phyloP scores from a whole-genome alignment of 768 basidiomycete species.

The Pisolithus sp. region DNA sequence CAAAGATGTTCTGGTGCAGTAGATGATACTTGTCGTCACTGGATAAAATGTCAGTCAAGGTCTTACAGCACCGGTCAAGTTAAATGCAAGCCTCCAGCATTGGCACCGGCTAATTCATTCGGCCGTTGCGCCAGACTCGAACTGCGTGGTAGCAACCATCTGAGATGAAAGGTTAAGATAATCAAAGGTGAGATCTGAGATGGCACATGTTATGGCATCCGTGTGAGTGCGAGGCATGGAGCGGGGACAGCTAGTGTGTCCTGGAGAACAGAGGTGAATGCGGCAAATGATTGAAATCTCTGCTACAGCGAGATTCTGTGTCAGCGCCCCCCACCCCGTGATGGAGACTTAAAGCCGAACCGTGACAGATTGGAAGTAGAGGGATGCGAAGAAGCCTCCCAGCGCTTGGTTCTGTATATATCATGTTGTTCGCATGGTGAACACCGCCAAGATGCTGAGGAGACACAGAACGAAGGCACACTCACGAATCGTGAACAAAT shows the following conservation, averaged over 20 bases:
- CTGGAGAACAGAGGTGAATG: conserved; percentile 17
- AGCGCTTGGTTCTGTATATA: conserved; percentile 52
- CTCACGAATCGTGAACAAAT: conserved; percentile 58
- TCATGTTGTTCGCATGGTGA: conserved; percentile 37
- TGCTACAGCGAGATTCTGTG: conserved; percentile 11
- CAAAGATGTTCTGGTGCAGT: conserved; percentile 78
- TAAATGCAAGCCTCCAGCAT: conserved; percentile 65
- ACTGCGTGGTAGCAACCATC: conserved; percentile 31
- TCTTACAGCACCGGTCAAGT: not conserved
- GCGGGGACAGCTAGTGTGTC: conserved; percentile 13
- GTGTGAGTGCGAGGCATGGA: conserved; percentile 28
- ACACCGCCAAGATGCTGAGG: not conserved
- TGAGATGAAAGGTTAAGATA: conserved; percentile 4
- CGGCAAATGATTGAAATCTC: conserved; percentile 8
- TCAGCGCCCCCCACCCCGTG: conserved; percentile 12
- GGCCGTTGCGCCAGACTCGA: conserved; percentile 73
- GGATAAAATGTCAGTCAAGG: conserved; percentile 5
- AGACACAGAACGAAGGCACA: conserved; percentile 14
- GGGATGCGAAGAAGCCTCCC: conserved; percentile 33
- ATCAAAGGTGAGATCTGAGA: conserved; percentile 9
- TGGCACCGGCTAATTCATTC: conserved; percentile 73
- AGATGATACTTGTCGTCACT: conserved; percentile 86
- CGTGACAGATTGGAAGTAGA: conserved; percentile 27
- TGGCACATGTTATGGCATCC: conserved; percentile 51
- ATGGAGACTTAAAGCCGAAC: conserved; percentile 10